Percentiles rank a stretch among this genome's conserved stretches.
Evolutionary conservation across 2,329 filamentous ascomycete species (phyloP).

Genomic region (Pyrenochaeta sp.): DNA sequence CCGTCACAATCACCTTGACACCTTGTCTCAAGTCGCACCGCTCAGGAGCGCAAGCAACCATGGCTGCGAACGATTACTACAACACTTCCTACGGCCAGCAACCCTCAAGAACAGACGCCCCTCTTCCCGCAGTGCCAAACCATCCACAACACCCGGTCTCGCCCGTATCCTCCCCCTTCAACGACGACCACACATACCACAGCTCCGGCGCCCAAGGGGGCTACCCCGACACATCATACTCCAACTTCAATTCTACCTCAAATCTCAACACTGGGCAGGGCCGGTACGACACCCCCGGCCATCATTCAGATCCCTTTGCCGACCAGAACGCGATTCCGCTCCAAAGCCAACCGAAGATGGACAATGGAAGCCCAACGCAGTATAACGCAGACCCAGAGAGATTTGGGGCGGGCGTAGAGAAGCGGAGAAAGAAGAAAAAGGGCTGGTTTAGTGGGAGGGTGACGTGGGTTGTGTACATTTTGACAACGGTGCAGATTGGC

Average conservation of each 20-base stretch:
- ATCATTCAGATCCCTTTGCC: slow-evolving; percentile 61
- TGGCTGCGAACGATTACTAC: slow-evolving; percentile 70
- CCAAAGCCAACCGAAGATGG: slow-evolving; percentile 50
- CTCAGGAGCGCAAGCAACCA: slow-evolving; percentile 23
- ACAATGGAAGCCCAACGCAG: slow-evolving; percentile 40
- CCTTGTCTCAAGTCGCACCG: background rate
- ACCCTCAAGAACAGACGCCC: slow-evolving; percentile 43
- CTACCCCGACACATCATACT: slow-evolving; percentile 65
- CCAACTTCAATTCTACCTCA: slow-evolving; percentile 53
- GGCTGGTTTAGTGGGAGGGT: slow-evolving; percentile 66
- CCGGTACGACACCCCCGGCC: slow-evolving; percentile 52
- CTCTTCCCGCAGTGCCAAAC: slow-evolving; percentile 45
- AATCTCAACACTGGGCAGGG: slow-evolving; percentile 29
- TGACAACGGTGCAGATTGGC: slow-evolving; percentile 78
- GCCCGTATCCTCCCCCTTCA: slow-evolving; percentile 40
- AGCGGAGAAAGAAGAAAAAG: slow-evolving; percentile 51
- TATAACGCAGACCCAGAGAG: slow-evolving; percentile 54
- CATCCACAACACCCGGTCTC: slow-evolving; percentile 44
- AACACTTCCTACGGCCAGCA: slow-evolving; percentile 45
- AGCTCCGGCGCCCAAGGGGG: slow-evolving; percentile 62
- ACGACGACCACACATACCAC: slow-evolving; percentile 55
- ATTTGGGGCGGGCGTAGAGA: slow-evolving; percentile 31
- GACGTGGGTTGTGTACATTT: slow-evolving; percentile 83
- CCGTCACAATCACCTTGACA: background rate
- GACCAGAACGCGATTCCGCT: slow-evolving; percentile 60